Base-by-base conservation (phyloP, 2,329 filamentous ascomycete genomes). In the Microcera coccophila region DNA sequence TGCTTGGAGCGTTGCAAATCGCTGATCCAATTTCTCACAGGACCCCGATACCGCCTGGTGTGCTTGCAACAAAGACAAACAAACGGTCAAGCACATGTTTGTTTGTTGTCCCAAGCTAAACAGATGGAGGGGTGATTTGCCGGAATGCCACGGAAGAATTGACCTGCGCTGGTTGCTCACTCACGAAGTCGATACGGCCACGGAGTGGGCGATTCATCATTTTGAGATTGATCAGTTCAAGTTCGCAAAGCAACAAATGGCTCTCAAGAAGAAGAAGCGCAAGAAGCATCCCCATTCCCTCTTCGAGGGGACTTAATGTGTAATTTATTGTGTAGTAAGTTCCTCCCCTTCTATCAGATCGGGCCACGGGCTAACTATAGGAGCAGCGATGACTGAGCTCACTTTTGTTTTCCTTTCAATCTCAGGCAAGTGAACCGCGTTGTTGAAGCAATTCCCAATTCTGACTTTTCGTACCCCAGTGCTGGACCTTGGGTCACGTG, bases 171-270 rank as follows among this genome's bases (percentile, higher is more conserved):
- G 15, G n/a, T n/a, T 38, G 2, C n/a, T 47, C 19, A 46, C 44
- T 2, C 21, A 8, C 4, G 3, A 43, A 10, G 37, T 36, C 14
- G 1, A 12, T 2, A 7, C 28, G 16, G 36, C 46, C 5, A 33
- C 39, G 24, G 21, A 45, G 9, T 45, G 44, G 44, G 44, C 41
- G 22, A 20, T 47, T 5, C 19, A 15, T 4, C 38, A 32, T 37
- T 47, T 47, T 17, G 22, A 19, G 2, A 41, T 47, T 14, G 18
- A 41, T 17, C 14, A 47, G 5, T 47, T 47, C 22, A 17, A 36
- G 5, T 4, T 15, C 0, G 37, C 11, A 3, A n/a, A 21, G 28
- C n/a, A 7, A 4, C 34, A 36, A 3, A 39, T 36, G 24, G 14
- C 12, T n/a, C 26, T 28, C 8, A 16, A 14, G 10, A 16, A 33